phyloP scores from a whole-genome alignment of 306 rosid species.

The Sicyos baderoa region DNA sequence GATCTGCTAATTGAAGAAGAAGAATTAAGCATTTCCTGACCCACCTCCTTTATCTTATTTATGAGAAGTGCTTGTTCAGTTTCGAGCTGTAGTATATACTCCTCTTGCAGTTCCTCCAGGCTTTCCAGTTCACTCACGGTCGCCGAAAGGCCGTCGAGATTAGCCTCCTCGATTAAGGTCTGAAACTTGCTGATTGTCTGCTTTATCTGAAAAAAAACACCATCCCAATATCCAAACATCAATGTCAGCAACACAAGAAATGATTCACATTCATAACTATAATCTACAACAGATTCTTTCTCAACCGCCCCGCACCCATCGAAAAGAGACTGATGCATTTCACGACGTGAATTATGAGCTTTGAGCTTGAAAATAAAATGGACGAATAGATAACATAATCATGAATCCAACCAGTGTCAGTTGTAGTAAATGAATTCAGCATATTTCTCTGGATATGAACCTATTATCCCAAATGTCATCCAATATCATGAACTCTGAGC shows the following conservation, averaged over 20 bases:
- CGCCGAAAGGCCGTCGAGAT: constrained; percentile 54
- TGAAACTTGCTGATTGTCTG: constrained; percentile 51
- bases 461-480: not conserved
- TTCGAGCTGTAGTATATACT: constrained; percentile 61
- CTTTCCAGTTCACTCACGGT: constrained; percentile 60
- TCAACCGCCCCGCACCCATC: not conserved
- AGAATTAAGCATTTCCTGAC: constrained; percentile 53
- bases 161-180: constrained; percentile 50
- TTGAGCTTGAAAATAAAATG: constrained; percentile 6
- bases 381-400: not conserved
- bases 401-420: not conserved
- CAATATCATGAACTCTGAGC: not conserved
- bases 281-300: not conserved
- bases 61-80: constrained; percentile 82
- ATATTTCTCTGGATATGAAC: not conserved
- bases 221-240: constrained; percentile 2
- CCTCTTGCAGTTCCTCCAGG: constrained; percentile 65
- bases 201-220: constrained; percentile 49
- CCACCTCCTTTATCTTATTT: constrained; percentile 72
- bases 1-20: constrained; percentile 48
- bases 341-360: not conserved
- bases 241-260: not conserved
- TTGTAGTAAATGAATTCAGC: not conserved
- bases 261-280: not conserved
- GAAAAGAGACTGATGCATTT: not conserved